A percentile compares a stretch with the other conserved stretches of the same genome.
phyloP scores from a whole-genome alignment of 768 basidiomycete genomes.

The Suillus paluster region DNA sequence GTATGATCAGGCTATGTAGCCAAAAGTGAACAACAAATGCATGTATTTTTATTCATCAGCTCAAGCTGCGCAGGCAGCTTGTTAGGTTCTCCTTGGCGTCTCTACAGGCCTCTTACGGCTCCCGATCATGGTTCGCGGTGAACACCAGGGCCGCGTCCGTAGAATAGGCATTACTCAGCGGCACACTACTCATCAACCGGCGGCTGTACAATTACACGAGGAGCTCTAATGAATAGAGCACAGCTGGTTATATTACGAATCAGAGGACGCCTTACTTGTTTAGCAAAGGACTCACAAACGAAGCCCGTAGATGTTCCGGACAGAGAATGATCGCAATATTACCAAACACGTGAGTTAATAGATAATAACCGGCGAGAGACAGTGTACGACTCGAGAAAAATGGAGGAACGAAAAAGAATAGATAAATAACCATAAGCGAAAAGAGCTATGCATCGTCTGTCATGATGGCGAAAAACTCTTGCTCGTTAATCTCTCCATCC shows the following conservation, averaged over 20 bases:
- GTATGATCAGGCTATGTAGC: constrained; percentile 13
- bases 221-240: constrained; percentile 12
- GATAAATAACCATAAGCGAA: background rate
- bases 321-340: constrained; percentile 24
- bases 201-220: constrained; percentile 25
- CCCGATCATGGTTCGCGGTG: constrained; percentile 6
- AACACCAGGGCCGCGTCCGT: background rate
- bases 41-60: constrained; percentile 5
- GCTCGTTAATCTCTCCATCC: constrained; percentile 95
- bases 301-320: constrained; percentile 8
- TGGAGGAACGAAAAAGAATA: background rate
- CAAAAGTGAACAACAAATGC: constrained; percentile 7
- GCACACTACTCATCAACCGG: constrained; percentile 2
- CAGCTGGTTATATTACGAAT: constrained; percentile 25
- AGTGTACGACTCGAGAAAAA: background rate
- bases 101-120: background rate
- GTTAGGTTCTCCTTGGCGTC: background rate
- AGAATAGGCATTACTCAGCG: constrained; percentile 6
- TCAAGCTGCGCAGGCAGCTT: constrained; percentile 8
- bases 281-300: constrained; percentile 24
- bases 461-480: constrained; percentile 98
- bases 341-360: constrained; percentile 23
- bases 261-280: constrained; percentile 19
- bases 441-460: constrained; percentile 75
- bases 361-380: constrained; percentile 16